These are phyloP conservation scores for Ophiostoma tasmaniense DNA, from an alignment of 2,329 filamentous ascomycete species.

Conservation along the genomic window DNA sequence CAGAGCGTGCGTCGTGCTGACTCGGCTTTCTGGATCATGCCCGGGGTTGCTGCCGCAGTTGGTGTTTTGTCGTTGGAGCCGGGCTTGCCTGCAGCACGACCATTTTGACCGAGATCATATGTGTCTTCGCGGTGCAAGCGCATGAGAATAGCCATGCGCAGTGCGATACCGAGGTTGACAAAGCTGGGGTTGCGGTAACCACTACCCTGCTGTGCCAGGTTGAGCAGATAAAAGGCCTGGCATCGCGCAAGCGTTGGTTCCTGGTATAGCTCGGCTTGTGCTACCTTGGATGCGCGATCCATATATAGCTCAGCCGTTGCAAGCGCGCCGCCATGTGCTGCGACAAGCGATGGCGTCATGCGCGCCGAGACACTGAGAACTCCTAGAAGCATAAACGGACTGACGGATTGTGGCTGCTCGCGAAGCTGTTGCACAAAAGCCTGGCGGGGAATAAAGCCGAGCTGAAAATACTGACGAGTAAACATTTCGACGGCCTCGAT, in stretches of 20 bases:
- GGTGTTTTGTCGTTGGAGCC: background rate
- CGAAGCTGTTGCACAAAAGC: conserved; percentile 41
- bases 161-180: conserved; percentile 49
- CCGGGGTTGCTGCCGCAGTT: background rate
- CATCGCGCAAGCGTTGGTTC: conserved; percentile 45
- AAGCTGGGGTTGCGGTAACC: conserved; percentile 46
- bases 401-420: conserved; percentile 40
- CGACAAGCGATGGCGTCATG: conserved; percentile 41
- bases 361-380: conserved; percentile 50
- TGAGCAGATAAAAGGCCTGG: conserved; percentile 51
- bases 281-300: conserved; percentile 40
- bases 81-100: conserved; percentile 21
- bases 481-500: conserved; percentile 47
- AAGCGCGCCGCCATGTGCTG: conserved; percentile 42
- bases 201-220: conserved; percentile 50
- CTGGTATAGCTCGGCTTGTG: conserved; percentile 42
- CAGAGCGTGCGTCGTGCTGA: conserved; percentile 52
- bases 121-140: conserved; percentile 48
- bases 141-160: conserved; percentile 48
- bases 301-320: conserved; percentile 47
- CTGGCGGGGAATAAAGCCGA: conserved; percentile 50
- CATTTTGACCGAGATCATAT: conserved; percentile 36
- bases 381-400: conserved; percentile 45
- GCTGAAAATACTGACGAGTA: conserved; percentile 48
- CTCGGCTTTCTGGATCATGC: conserved; percentile 39